phyloP scores from a whole-genome alignment of 2,329 filamentous ascomycete genomes.

The Drechslerella coelobrocha region DNA sequence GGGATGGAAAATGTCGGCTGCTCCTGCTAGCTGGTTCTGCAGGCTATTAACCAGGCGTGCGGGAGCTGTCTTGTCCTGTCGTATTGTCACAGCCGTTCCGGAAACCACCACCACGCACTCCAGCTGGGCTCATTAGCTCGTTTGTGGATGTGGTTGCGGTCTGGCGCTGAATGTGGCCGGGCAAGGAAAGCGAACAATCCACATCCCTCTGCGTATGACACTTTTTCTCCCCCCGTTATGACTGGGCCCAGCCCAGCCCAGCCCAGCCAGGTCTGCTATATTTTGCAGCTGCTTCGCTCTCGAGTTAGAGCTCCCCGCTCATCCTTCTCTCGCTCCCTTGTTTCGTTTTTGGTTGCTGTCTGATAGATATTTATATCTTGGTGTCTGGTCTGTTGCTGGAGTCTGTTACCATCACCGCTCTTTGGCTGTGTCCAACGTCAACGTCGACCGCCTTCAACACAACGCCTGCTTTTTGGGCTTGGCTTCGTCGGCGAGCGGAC shows the following conservation, averaged over 20 bases:
- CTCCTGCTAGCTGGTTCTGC: conserved; percentile 43
- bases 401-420: conserved; percentile 6
- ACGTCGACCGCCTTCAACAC: conserved; percentile 34
- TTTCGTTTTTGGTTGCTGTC: not conserved
- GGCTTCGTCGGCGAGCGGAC: conserved; percentile 14
- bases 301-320: not conserved
- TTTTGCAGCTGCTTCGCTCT: not conserved
- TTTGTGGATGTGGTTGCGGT: not conserved
- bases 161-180: not conserved
- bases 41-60: conserved; percentile 27
- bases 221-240: not conserved
- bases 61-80: conserved; percentile 6
- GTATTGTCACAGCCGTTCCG: conserved; percentile 19
- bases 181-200: conserved; percentile 18
- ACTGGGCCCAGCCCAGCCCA: not conserved
- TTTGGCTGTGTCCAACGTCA: conserved; percentile 11
- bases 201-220: conserved; percentile 46
- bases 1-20: not conserved
- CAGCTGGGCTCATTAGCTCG: not conserved
- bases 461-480: no score
- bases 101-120: no score
- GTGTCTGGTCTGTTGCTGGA: not conserved
- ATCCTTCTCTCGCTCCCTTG: not conserved
- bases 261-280: not conserved
- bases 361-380: conserved; percentile 1